Evolutionary conservation across 352 stramenopile genomes (phyloP).

Genomic region (Globisporangium megalacanthum): DNA sequence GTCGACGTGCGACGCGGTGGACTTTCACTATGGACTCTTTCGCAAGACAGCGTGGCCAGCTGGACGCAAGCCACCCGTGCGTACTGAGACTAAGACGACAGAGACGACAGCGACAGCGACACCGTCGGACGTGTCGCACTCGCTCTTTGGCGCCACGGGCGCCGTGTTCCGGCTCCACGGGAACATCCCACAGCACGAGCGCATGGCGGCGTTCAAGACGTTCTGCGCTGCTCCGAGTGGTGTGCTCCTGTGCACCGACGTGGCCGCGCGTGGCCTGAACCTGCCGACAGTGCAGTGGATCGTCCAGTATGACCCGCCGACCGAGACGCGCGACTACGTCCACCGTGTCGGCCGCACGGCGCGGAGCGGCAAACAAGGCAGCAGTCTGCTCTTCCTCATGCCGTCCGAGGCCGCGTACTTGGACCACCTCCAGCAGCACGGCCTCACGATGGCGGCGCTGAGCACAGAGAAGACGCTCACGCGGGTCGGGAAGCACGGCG

Average conservation of each 20-base stretch:
- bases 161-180: conserved; percentile 94
- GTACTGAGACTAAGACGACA: too few relatives aligned
- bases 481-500: conserved; percentile 49
- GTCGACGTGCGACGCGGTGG: conserved; percentile 93
- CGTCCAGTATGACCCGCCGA: conserved; percentile 98
- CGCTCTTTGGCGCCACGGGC: too few relatives aligned
- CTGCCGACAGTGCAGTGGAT: conserved; percentile 99
- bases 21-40: conserved; percentile 98
- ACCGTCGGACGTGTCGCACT: conserved; percentile 9
- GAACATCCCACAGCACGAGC: conserved; percentile 98
- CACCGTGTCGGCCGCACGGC: conserved; percentile 86
- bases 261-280: conserved; percentile 96
- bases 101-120: conserved; percentile 95
- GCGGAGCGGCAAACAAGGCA: conserved; percentile 86
- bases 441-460: conserved; percentile 73
- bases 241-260: conserved; percentile 98
- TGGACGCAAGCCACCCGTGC: too few relatives aligned
- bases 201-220: conserved; percentile 99
- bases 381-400: conserved; percentile 96
- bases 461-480: conserved; percentile 83
- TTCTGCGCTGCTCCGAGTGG: conserved; percentile 97
- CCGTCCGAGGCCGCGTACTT: conserved; percentile 95
- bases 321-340: conserved; percentile 99
- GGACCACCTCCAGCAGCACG: conserved; percentile 87
- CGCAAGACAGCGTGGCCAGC: too few relatives aligned